These are phyloP conservation scores for Cercophora scortea DNA, from an alignment of 495 filamentous ascomycete species.

Conservation along the genomic window DNA sequence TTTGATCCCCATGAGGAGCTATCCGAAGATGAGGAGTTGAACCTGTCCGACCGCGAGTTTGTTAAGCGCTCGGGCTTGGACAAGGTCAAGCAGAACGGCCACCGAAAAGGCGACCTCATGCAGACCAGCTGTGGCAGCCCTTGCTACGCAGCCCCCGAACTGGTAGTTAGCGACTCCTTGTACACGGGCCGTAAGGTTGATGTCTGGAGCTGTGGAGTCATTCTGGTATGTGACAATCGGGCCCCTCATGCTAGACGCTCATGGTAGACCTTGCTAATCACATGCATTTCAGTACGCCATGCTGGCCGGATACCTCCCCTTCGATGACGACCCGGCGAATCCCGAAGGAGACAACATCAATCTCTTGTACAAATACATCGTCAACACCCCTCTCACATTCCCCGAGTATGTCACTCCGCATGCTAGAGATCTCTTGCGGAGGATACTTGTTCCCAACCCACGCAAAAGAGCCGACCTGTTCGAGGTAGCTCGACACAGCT, in stretches of 20 bases:
- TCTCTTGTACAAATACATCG: conserved; percentile 97
- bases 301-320: conserved; percentile 97
- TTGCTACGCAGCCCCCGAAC: conserved; percentile 94
- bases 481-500: conserved; percentile 95
- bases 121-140: conserved; percentile 78
- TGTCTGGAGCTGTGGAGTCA: conserved; percentile 99
- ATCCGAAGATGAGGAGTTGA: conserved; percentile 82
- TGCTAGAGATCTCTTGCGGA: conserved; percentile 81
- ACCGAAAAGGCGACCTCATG: conserved; percentile 66
- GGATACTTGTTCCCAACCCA: conserved; percentile 95
- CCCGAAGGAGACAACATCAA: conserved; percentile 99
- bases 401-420: conserved; percentile 99
- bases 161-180: conserved; percentile 93
- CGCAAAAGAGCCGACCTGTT: conserved; percentile 93
- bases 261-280: conserved; percentile 7
- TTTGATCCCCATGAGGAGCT: conserved; percentile 87
- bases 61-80: conserved; percentile 74
- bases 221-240: conserved; percentile 62
- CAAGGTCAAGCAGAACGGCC: conserved; percentile 46
- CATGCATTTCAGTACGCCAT: conserved; percentile 75
- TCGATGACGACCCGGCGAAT: conserved; percentile 97
- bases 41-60: conserved; percentile 74
- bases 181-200: conserved; percentile 98
- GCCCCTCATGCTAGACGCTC: not conserved
- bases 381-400: conserved; percentile 93